phyloP scores from a whole-genome alignment of 495 filamentous ascomycete species.

The Tetracladium setigerum region DNA sequence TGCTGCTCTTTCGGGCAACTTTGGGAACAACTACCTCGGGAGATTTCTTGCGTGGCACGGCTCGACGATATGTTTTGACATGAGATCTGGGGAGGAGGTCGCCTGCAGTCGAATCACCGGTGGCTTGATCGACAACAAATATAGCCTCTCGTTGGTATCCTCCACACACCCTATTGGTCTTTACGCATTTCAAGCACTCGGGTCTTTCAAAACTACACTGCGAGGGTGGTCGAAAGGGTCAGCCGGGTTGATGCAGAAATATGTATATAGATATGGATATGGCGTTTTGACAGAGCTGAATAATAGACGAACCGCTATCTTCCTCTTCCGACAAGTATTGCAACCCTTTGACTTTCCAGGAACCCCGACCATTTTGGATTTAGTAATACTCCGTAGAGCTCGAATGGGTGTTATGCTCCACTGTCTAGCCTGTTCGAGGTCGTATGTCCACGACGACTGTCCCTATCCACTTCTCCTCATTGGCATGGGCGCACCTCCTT shows the following conservation, averaged over 20 bases:
- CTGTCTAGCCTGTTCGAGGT: too few relatives aligned
- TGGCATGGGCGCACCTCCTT: too few relatives aligned
- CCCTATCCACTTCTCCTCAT: too few relatives aligned
- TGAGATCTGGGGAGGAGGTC: too few relatives aligned
- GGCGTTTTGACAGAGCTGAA: neutral
- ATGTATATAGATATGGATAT: neutral
- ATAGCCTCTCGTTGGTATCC: slow-evolving; percentile 30
- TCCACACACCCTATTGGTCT: slow-evolving; percentile 28
- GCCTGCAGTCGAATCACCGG: neutral
- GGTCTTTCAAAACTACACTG: slow-evolving; percentile 33
- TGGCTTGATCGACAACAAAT: slow-evolving; percentile 24
- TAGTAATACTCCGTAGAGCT: too few relatives aligned
- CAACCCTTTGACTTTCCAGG: slow-evolving; percentile 39
- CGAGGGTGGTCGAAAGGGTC: neutral
- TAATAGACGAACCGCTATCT: slow-evolving; percentile 28
- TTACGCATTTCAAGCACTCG: slow-evolving; percentile 28
- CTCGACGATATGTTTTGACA: too few relatives aligned
- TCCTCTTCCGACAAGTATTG: slow-evolving; percentile 35
- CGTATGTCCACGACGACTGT: too few relatives aligned
- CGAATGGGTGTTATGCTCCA: too few relatives aligned
- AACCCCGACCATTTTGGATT: slow-evolving; percentile 34
- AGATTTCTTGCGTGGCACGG: too few relatives aligned
- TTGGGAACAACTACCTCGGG: too few relatives aligned
- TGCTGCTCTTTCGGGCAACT: too few relatives aligned
- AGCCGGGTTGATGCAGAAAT: neutral